Percentiles rank a stretch among this genome's conserved stretches.
Evolutionary conservation across 768 basidiomycete species (phyloP).

Genomic region (Trametes punicea): DNA sequence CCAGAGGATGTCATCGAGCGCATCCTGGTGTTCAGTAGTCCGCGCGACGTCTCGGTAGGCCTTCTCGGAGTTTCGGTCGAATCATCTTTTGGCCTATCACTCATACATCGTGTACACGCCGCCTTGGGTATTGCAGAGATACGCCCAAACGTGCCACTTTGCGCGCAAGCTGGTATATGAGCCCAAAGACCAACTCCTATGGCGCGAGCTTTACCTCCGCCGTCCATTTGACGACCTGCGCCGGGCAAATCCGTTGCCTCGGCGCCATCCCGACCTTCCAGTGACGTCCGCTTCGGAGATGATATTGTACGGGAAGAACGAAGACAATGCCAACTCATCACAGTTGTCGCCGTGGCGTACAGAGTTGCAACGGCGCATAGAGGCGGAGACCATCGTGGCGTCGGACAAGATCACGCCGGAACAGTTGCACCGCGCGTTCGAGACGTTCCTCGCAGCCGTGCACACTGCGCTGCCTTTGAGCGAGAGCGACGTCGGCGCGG

Average conservation of each 20-base stretch:
- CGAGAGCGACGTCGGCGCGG: neutral
- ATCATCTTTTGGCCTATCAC: neutral
- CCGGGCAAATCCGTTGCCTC: slow-evolving; percentile 22
- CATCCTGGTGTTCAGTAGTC: slow-evolving; percentile 51
- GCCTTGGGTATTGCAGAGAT: slow-evolving; percentile 23
- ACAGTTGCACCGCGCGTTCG: slow-evolving; percentile 30
- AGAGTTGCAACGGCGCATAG: slow-evolving; percentile 17
- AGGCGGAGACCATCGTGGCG: slow-evolving; percentile 9
- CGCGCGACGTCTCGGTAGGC: slow-evolving; percentile 47
- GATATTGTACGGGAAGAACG: neutral
- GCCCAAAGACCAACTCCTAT: slow-evolving; percentile 55
- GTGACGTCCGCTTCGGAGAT: too few relatives aligned
- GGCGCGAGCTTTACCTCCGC: slow-evolving; percentile 61
- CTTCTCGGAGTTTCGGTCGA: neutral
- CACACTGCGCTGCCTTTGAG: slow-evolving; percentile 15
- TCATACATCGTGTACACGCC: neutral
- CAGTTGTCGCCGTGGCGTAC: slow-evolving; percentile 27
- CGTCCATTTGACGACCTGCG: slow-evolving; percentile 67
- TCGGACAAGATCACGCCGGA: neutral
- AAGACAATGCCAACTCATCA: neutral
- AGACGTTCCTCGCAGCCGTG: slow-evolving; percentile 36
- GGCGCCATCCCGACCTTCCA: neutral
- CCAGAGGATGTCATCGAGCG: slow-evolving; percentile 61
- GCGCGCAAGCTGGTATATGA: slow-evolving; percentile 49
- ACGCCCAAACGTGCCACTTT: slow-evolving; percentile 51